These are phyloP conservation scores for Pelargonium exstipulatum DNA, from an alignment of 441 rosid genomes.

Conservation along the genomic window DNA sequence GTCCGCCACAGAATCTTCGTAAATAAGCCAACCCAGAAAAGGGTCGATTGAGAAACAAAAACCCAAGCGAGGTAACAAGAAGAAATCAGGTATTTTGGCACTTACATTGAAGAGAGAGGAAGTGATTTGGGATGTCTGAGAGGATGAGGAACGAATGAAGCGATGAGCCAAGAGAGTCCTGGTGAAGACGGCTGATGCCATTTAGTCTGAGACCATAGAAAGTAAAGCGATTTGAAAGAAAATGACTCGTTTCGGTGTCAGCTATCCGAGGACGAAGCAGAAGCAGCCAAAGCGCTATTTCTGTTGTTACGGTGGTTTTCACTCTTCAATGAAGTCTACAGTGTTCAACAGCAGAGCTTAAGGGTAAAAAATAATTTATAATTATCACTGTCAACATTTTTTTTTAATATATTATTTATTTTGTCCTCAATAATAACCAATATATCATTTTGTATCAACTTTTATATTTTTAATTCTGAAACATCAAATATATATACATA, in stretches of 20 bases:
- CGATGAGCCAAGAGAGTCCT: constrained; percentile 4
- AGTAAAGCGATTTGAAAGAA: neutral
- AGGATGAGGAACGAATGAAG: constrained; percentile 17
- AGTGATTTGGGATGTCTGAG: constrained; percentile 24
- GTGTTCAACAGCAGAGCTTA: no score
- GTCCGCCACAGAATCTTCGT: neutral
- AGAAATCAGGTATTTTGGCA: neutral
- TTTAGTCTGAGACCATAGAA: neutral
- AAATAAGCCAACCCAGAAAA: constrained; percentile 8
- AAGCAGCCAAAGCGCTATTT: neutral
- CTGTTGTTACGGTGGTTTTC: no score
- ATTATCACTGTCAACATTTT: no score
- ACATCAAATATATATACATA: no score
- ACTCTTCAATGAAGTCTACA: no score
- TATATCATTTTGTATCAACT: no score
- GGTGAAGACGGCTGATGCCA: neutral
- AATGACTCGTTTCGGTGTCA: neutral
- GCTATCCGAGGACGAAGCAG: neutral
- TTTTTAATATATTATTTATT: no score
- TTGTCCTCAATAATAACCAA: no score
- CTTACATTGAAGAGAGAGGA: constrained; percentile 41
- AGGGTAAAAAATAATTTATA: no score
- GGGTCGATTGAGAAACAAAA: constrained; percentile 3
- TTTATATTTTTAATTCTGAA: no score
- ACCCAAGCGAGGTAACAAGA: constrained; percentile 7